Evolutionary conservation across 495 filamentous ascomycete genomes (phyloP), one percentile per base, ranked within the genome.

Genomic region (Apodospora peruviana): DNA sequence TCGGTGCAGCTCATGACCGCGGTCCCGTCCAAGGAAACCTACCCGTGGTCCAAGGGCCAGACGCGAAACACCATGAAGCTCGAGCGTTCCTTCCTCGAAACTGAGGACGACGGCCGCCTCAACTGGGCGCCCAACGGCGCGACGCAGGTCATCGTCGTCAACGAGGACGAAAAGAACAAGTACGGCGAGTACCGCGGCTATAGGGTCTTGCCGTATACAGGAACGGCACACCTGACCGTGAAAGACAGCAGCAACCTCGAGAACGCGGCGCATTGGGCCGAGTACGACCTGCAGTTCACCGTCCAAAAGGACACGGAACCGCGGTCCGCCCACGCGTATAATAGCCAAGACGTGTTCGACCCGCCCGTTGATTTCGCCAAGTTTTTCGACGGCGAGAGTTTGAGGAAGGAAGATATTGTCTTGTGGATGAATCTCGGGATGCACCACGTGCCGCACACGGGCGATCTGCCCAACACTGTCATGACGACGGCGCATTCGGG

Each of bases 181-280:
- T 75, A 68, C 57, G 79, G 78, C 51, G 78, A 81, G 57, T 65
- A 69, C 52, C 72, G 71, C 27, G 79, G 79, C 37, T 83, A 81
- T 56, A 65, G 76, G 11, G 66, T 83, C 25, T 62, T 70, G 4
- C 62, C 57, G 8, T 62, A 57, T 37, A 51, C 64, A 11, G 62
- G 59, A 18, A 60, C 64, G n/a, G 56, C 63, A 11, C 72, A 79
- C 51, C 62, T 79, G 29, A 75, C 71, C 1, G 64, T 78, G 20
- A 23, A 66, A 29, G 68, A 80, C 56, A 77, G 74, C 12, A 70
- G 60, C 49, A 72, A 69, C 39, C 56, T 78, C 5, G 62, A 50
- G 20, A 67, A 74, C 19, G 64, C 77, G 8, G 76, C 69, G 0
- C 62, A 62, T 43, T 82, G 71, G 65, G 69, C 74, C 37, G 67